Evolutionary conservation across 768 basidiomycete genomes (phyloP), one percentile per base, ranked within the genome.

Genomic region (Lepiota venenata): DNA sequence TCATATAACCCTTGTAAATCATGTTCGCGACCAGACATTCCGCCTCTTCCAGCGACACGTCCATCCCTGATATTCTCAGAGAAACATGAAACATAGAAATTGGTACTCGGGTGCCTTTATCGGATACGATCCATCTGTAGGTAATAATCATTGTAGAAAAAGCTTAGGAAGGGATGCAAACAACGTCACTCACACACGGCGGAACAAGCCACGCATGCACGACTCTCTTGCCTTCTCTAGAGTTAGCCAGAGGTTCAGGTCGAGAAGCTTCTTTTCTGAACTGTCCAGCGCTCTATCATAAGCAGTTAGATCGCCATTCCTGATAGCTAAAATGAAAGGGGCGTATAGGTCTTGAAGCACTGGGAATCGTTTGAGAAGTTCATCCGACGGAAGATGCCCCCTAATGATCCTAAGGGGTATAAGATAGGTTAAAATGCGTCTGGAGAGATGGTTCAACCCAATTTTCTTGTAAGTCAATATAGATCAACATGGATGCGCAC

Each of bases 1-100:
- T 81, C 71, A 98, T 87, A 67, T 86, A 91, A 16, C 90, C 91
- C 72, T 87, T 91, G 73, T 88, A 93, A 41, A 98, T 90, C 91
- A 96, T 89, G 66, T 95, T 95, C 25, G 94, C 93, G 7, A 97
- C 83, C 48, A 94, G 80, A 68, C 94, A 97, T 69, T 98, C 94
- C 2, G 91, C 91, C 68, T 96, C 94, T 60, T 90, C 93, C 56
- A 75, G 65, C 7, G 84, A 75, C 20, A 90, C 82, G 10, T 85
- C 80, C 56, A 83, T 78, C 2, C 87, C 89, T 3, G 88, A 86
- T 53, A 92, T 70, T 48, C 72, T 74, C 46, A 96, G 72, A 4
- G 89, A 87, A n/a, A 75, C 74, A 63, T 88, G 87, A 70, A 98
- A 94, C 71, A 88, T 81, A 2, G 81, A 75, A 47, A 97, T 80